phyloP scores from a whole-genome alignment of 495 filamentous ascomycete species.

The Rhypophila decipiens region DNA sequence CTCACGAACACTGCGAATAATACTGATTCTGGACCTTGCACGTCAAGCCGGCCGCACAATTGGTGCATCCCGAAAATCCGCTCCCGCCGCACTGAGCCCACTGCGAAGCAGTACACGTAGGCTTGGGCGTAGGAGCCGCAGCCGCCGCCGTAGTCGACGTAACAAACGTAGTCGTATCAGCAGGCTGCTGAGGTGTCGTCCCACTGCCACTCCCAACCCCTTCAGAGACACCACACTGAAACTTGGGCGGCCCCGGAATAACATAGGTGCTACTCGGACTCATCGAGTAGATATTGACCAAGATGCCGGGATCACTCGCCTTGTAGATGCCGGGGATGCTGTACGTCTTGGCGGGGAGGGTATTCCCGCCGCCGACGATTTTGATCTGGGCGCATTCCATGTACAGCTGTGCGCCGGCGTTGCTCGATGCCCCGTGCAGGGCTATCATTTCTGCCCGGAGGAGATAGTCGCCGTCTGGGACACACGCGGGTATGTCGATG shows the following conservation, averaged over 20 bases:
- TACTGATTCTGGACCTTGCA: constrained; percentile 39
- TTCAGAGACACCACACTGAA: constrained; percentile 28
- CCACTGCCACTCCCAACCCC: constrained; percentile 12
- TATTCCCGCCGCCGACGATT: constrained; percentile 33
- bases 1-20: constrained; percentile 37
- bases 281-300: constrained; percentile 35
- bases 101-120: constrained; percentile 24
- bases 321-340: constrained; percentile 43
- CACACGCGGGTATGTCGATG: constrained; percentile 40
- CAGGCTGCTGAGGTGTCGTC: constrained; percentile 12
- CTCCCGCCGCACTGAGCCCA: constrained; percentile 47
- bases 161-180: constrained; percentile 21
- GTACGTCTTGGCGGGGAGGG: constrained; percentile 27
- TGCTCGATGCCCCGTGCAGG: constrained; percentile 35
- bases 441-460: constrained; percentile 39
- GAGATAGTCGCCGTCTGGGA: constrained; percentile 36
- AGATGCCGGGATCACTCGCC: constrained; percentile 29
- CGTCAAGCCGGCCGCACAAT: constrained; percentile 31
- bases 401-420: constrained; percentile 44
- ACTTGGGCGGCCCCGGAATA: constrained; percentile 28
- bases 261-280: constrained; percentile 20
- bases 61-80: constrained; percentile 42
- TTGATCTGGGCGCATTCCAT: constrained; percentile 48
- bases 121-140: constrained; percentile 2
- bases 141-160: constrained; percentile 7